A percentile compares a stretch with the other conserved stretches of the same genome.
phyloP scores from a whole-genome alignment of 495 filamentous ascomycete genomes.

The Sordaria brevicollis region DNA sequence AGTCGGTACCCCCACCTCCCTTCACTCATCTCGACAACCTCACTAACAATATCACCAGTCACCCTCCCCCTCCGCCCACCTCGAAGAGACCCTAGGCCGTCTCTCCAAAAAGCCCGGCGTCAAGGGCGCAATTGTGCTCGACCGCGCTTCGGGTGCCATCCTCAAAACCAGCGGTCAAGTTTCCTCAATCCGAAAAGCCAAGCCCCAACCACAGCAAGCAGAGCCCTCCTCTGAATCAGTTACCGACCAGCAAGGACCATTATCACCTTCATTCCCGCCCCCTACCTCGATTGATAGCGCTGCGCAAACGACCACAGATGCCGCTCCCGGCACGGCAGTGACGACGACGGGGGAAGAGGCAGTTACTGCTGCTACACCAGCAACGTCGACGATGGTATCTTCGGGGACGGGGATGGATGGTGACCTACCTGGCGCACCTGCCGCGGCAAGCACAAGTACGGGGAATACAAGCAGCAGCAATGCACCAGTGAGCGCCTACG shows the following conservation, averaged over 20 bases:
- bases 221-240: background rate
- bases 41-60: background rate
- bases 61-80: conserved; percentile 16
- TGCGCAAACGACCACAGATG: conserved; percentile 1
- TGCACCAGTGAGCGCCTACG: conserved; percentile 6
- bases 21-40: background rate
- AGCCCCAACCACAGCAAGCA: conserved; percentile 5
- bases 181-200: conserved; percentile 32
- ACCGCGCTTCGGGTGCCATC: conserved; percentile 49
- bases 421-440: background rate
- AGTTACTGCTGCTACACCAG: conserved; percentile 4
- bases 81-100: conserved; percentile 45
- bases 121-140: conserved; percentile 51
- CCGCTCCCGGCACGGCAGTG: background rate
- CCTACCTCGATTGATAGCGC: conserved; percentile 25
- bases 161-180: conserved; percentile 50
- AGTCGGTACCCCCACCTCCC: background rate
- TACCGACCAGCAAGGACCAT: background rate
- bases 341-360: background rate
- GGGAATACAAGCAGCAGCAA: background rate
- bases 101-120: conserved; percentile 57
- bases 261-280: background rate
- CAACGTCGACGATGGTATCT: conserved; percentile 4
- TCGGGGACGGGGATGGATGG: background rate
- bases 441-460: background rate